These are phyloP conservation scores for Arachis hypogaea DNA, from an alignment of 306 rosid genomes.

Conservation along the genomic window DNA sequence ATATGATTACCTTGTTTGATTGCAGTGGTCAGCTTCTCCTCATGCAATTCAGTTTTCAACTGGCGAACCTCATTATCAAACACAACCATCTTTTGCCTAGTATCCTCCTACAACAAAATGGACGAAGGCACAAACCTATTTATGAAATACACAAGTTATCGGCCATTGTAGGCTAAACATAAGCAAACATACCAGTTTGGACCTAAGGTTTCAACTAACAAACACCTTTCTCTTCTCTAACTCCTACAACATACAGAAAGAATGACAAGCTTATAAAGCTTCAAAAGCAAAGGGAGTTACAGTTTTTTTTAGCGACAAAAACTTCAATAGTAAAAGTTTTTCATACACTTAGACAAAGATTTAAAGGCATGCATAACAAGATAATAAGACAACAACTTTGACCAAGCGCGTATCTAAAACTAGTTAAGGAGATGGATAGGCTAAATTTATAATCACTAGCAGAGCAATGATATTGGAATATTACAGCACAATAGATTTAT, in stretches of 20 bases:
- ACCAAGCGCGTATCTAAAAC: too few species aligned
- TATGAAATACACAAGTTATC: conserved; percentile 4
- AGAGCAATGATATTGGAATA: conserved; percentile 24
- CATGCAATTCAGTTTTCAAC: too few species aligned
- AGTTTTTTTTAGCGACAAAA: conserved; percentile 10
- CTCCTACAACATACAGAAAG: conserved; percentile 57
- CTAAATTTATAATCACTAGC: too few species aligned
- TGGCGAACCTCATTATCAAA: too few species aligned
- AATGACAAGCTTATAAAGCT: conserved; percentile 23
- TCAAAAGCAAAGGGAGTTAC: conserved; percentile 20
- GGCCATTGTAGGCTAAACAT: conserved; percentile 15
- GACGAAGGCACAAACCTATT: conserved; percentile 28
- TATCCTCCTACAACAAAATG: conserved; percentile 72
- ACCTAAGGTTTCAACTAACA: too few species aligned
- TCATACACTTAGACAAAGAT: too few species aligned
- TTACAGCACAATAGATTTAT: conserved; percentile 7
- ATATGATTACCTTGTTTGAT: too few species aligned
- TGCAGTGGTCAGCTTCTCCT: too few species aligned
- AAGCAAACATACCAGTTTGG: conserved; percentile 26
- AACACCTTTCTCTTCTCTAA: conserved; percentile 72
- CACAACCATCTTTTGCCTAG: conserved; percentile 75
- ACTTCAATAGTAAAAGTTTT: too few species aligned
- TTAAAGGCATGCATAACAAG: too few species aligned
- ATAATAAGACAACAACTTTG: too few species aligned
- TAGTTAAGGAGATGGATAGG: too few species aligned